Percentiles rank a stretch among this genome's conserved stretches.
phyloP scores from a whole-genome alignment of 2,329 filamentous ascomycete species.

The Chlorencoelia australis region DNA sequence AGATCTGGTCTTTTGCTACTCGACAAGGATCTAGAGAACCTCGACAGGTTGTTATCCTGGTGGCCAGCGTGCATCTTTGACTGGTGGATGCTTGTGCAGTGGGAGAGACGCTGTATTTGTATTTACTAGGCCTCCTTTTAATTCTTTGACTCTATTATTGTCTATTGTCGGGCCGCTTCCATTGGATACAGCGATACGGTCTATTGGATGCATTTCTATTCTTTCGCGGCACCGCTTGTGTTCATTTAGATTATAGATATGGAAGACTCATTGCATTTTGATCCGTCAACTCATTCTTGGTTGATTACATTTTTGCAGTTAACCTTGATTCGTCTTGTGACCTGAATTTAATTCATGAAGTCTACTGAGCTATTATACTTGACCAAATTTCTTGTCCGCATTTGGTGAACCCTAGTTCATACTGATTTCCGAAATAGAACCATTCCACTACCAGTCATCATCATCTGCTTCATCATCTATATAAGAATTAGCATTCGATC shows the following conservation, averaged over 20 bases:
- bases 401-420: too few relatives aligned
- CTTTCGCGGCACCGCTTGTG: too few relatives aligned
- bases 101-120: slow-evolving; percentile 41
- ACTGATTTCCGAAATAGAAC: not conserved
- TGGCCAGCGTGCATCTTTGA: slow-evolving; percentile 16
- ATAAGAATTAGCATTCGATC: slow-evolving; percentile 23
- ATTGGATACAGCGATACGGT: too few relatives aligned
- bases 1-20: slow-evolving; percentile 14
- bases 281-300: not conserved
- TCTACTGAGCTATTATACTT: too few relatives aligned
- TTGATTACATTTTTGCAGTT: slow-evolving; percentile 12
- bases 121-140: slow-evolving; percentile 19
- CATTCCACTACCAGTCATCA: slow-evolving; percentile 53
- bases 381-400: too few relatives aligned
- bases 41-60: slow-evolving; percentile 27
- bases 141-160: too few relatives aligned
- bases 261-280: too few relatives aligned
- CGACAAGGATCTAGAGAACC: slow-evolving; percentile 23
- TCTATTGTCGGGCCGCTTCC: too few relatives aligned
- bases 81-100: slow-evolving; percentile 23
- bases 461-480: slow-evolving; percentile 69
- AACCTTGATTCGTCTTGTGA: too few relatives aligned
- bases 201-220: too few relatives aligned
- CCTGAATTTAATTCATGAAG: too few relatives aligned
- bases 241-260: too few relatives aligned